Evolutionary conservation across 768 basidiomycete species (phyloP), one percentile per base, ranked within the genome.

Genomic region (Flagelloscypha sp.): DNA sequence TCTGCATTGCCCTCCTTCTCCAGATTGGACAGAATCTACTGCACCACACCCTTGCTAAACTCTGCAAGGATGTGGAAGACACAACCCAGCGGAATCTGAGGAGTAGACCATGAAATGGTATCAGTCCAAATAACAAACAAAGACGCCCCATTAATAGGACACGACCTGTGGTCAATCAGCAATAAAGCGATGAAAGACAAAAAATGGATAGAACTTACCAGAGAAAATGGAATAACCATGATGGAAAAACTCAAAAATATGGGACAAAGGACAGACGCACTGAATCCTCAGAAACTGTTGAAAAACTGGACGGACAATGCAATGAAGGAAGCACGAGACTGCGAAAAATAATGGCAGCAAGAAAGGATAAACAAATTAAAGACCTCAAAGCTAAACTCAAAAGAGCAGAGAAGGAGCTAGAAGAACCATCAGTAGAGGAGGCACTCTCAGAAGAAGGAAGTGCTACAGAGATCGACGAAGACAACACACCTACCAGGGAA

Each of bases 1-100:
- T n/a, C n/a, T n/a, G n/a, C n/a, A n/a, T n/a, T n/a, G n/a, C n/a
- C n/a, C 3, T 25, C 40, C 12, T 46, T 54, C 18, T 61, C 62
- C 1, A 31, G 60, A 4, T 48, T 66, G 5, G 59, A 66, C 42
- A 29, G 60, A n/a, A 62, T 66, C 27, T 65, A 65, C 30, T 19
- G 52, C 0, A 49, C 42, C 4, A 23, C 43, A 0, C 18, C 28
- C 1, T 3, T 54, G 0, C 30, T 45, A 5, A 10, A 42, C 4
- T 33, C 17, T 0, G 35, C 47, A 6, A 24, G 24, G 12, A 43
- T 58, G 5, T 62, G 58, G 59, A 10, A 46, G 7, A 59, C 56
- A 2, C 23, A 38, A 9, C 4, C 25, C 0, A 25, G 46, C 0
- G 47, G 42, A 0, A 52, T 60, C 4, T 17, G 7, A 13, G 22